Base-by-base conservation (phyloP, 2,329 filamentous ascomycete genomes). In the Verticillium isaacii region DNA sequence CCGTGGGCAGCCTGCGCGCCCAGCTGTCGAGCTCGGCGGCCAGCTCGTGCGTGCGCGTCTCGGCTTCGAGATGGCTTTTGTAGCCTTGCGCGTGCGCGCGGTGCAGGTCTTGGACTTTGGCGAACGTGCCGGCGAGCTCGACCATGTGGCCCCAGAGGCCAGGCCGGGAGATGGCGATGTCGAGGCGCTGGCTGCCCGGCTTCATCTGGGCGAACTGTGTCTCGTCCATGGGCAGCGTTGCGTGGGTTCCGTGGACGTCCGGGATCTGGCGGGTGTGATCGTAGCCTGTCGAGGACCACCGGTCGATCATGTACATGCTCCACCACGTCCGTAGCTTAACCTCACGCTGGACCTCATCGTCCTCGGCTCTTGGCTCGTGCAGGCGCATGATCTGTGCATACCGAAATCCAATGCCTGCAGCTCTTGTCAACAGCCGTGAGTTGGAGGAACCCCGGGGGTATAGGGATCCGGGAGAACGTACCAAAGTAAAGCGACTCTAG, bases 221-320 rank as follows among this genome's bases (percentile, higher is more conserved):
- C 34, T 60, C 59, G 14, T 60, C 54, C 59, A 60, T 60, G 17
- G 59, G 59, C 32, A 60, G 36, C 12, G 3, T 6, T 25, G 23
- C 19, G 17, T 17, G n/a, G 19, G 37, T n/a, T 15, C 9, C 41
- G n/a, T 15, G 17, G 32, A 32, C 45, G 32, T 60, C 50, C 14
- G 59, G 32, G 2, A 60, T 32, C 17, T 60, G 59, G 8, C 50
- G 50, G 2, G 41, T 50, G 6, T 56, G 50, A 14, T 57, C 45
- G 14, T 37, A 32, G 15, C 59, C 59, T 8, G 59, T 32, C 15
- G 59, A 60, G 9, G 32, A 55, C 59, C 59, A 60, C 32, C 59
- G 32, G 29, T 60, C 59, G 32, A 57, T 57, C 52, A 60, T 60
- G 59, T 56, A 60, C n/a, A 60, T 17, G 15, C 52, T 60, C 59